Evolutionary conservation across 2,329 filamentous ascomycete species (phyloP).

Genomic region (Claviceps capensis): DNA sequence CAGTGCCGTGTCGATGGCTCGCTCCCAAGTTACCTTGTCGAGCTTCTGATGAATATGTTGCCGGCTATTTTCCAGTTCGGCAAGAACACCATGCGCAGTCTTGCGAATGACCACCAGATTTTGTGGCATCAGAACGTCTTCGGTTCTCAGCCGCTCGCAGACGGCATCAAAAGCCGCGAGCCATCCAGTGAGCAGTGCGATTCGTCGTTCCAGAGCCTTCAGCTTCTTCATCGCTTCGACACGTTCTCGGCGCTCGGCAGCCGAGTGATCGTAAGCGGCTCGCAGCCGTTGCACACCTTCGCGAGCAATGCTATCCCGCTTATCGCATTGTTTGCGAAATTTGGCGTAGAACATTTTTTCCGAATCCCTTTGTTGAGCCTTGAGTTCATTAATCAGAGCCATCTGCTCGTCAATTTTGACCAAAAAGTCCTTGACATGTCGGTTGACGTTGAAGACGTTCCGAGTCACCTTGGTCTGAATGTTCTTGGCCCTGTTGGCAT

Average conservation of each 20-base stretch:
- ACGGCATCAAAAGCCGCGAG: conserved; percentile 80
- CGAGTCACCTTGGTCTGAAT: conserved; percentile 99
- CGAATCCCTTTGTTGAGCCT: conserved; percentile 80
- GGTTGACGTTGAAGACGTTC: conserved; percentile 97
- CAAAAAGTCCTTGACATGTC: conserved; percentile 96
- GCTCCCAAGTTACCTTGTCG: conserved; percentile 73
- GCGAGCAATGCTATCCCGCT: conserved; percentile 58
- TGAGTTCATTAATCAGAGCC: conserved; percentile 89
- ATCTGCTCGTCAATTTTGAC: conserved; percentile 99
- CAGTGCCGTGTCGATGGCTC: conserved; percentile 73
- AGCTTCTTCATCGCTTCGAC: conserved; percentile 68
- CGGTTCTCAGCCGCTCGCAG: conserved; percentile 45
- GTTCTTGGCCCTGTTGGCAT: conserved; percentile 96
- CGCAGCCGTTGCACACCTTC: conserved; percentile 74
- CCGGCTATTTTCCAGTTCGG: conserved; percentile 79
- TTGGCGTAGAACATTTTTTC: conserved; percentile 74
- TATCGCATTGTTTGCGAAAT: conserved; percentile 81
- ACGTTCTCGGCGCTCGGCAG: conserved; percentile 65
- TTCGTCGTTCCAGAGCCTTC: conserved; percentile 70
- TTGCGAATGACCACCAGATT: conserved; percentile 67
- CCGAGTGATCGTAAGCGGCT: conserved; percentile 69
- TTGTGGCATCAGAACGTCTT: conserved; percentile 44
- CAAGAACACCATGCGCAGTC: conserved; percentile 73
- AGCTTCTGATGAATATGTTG: conserved; percentile 83
- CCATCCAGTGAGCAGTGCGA: conserved; percentile 79